Evolutionary conservation across 768 basidiomycete genomes (phyloP), one percentile per base, ranked within the genome.

Genomic region (Lepiota venenata): DNA sequence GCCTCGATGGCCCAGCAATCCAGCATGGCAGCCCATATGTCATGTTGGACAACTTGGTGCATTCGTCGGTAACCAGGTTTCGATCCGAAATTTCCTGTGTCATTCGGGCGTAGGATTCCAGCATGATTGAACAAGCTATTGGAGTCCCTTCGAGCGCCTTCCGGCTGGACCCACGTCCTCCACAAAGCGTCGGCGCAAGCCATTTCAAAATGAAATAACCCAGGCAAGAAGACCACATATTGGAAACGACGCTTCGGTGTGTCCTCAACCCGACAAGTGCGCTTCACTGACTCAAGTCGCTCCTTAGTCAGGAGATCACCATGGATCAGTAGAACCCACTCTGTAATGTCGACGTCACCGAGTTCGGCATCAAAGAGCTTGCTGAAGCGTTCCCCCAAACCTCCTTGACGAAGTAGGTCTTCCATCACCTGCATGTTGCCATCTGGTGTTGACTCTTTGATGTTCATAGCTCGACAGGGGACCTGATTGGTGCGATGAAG

Each of bases 11-110:
- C 5, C 70, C 70, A 75, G 45, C 56, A 62, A 39, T 70, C 60
- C 5, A 73, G 48, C 8, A 50, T 27, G 0, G 47, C 8, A 6
- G 57, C 62, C 9, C 51, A 58, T 0, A 62, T 63, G 12, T 18
- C 54, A 44, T 74, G 58, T 0, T 12, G 14, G 8, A 74, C 66
- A 0, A 68, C 38, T 14, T 71, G 48, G 37, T 71, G 69, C 61
- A 67, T 71, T 11, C 37, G 14, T 5, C 22, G 18, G 42, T 68
- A 72, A 4, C 61, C 62, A 2, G 68, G 69, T 21, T 69, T 65
- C 2, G 58, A 32, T 2, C 18, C 49, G 42, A 65, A 59, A 18
- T 64, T 68, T 0, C 58, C 63, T 0, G 60, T 67, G 52, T 71
- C 64, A 12, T 57, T 47, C 3, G 65, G 68, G 0, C 58, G 58